A percentile compares a stretch with the other conserved stretches of the same genome.
Evolutionary conservation across 306 rosid species (phyloP).

Genomic region (Prunus padus): DNA sequence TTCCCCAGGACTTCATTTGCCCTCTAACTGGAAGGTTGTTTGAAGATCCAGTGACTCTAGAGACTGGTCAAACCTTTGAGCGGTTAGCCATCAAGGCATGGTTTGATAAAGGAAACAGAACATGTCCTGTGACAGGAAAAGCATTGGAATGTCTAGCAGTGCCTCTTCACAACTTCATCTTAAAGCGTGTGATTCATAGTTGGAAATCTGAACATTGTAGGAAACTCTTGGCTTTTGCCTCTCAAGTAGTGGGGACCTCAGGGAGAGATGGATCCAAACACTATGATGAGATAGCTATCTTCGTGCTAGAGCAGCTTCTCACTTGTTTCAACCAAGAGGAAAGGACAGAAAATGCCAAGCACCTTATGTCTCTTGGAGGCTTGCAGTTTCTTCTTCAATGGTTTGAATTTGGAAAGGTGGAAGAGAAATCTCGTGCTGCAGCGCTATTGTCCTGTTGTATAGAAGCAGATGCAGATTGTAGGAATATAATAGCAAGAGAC

Average conservation of each 20-base stretch:
- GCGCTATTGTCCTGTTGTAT: conserved; percentile 48
- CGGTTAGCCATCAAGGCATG: conserved; percentile 60
- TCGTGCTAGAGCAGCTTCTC: conserved; percentile 50
- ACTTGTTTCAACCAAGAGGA: conserved; percentile 47
- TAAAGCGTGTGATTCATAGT: conserved; percentile 61
- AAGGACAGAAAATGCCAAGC: conserved; percentile 47
- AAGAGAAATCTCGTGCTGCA: conserved; percentile 50
- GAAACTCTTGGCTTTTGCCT: conserved; percentile 47
- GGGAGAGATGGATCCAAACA: conserved; percentile 27
- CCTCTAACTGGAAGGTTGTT: conserved; percentile 63
- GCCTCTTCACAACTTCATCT: conserved; percentile 62
- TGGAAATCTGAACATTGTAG: conserved; percentile 62
- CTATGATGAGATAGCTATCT: conserved; percentile 39
- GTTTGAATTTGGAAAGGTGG: conserved; percentile 53
- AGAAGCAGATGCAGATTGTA: conserved; percentile 52
- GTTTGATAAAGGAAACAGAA: conserved; percentile 70
- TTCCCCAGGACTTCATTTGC: conserved; percentile 68
- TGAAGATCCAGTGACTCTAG: conserved; percentile 81
- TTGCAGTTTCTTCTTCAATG: conserved; percentile 53
- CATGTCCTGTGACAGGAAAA: conserved; percentile 75
- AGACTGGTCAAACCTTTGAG: conserved; percentile 83
- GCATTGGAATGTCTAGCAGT: conserved; percentile 44
- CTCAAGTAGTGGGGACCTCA: conserved; percentile 35
- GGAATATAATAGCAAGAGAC: conserved; percentile 47
- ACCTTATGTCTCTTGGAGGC: conserved; percentile 50